These are phyloP conservation scores for Populus tremula DNA, from an alignment of 345 rosid genomes.

Conservation along the genomic window DNA sequence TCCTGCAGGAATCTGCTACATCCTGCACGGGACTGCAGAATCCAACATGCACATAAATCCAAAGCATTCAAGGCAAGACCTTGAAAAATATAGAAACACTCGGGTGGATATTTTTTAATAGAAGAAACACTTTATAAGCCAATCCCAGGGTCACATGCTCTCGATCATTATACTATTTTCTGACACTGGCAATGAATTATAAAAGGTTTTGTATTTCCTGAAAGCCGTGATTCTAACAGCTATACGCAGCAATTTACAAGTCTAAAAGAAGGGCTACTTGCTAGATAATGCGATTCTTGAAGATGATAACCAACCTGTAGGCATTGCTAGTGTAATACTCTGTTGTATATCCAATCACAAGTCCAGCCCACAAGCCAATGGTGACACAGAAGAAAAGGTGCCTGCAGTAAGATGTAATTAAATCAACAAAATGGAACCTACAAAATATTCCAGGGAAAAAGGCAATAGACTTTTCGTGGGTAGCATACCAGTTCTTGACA, in stretches of 20 bases:
- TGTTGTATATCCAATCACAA: conserved; percentile 54
- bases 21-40: conserved; percentile 61
- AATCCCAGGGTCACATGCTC: background rate
- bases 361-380: conserved; percentile 70
- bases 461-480: background rate
- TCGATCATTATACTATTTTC: background rate
- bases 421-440: conserved; percentile 6
- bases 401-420: conserved; percentile 30
- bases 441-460: background rate
- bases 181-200: background rate
- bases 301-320: conserved; percentile 41
- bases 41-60: background rate
- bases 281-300: background rate
- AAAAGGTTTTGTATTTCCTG: background rate
- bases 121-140: background rate
- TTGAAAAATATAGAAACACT: background rate
- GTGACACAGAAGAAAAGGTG: conserved; percentile 65
- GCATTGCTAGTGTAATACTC: conserved; percentile 72
- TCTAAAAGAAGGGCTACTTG: background rate
- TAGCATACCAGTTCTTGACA: conserved; percentile 57
- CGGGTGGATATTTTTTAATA: background rate
- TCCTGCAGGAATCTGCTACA: conserved; percentile 65
- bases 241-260: background rate
- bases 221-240: background rate
- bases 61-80: background rate